Evolutionary conservation across 2,329 filamentous ascomycete species (phyloP).

Genomic region (Didymella arachidicola): DNA sequence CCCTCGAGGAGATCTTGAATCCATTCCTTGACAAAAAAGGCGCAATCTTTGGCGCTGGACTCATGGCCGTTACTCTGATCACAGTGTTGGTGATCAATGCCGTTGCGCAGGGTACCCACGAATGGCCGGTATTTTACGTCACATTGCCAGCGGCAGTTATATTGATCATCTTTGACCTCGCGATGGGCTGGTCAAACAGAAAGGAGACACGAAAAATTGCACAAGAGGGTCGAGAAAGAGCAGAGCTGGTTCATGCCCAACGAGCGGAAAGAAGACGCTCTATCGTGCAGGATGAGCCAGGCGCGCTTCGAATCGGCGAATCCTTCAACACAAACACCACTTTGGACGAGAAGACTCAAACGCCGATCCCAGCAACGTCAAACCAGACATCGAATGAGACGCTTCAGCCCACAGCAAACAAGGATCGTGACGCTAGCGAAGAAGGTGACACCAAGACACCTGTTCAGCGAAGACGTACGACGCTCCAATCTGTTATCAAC

Average conservation of each 20-base stretch:
- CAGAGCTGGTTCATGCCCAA: slow-evolving; percentile 53
- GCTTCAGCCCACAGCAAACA: background rate
- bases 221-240: slow-evolving; percentile 60
- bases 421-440: background rate
- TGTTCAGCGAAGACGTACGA: slow-evolving; percentile 46
- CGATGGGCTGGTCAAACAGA: slow-evolving; percentile 68
- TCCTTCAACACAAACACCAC: slow-evolving; percentile 5
- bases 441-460: background rate
- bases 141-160: slow-evolving; percentile 73
- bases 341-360: slow-evolving; percentile 23
- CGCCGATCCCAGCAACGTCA: slow-evolving; percentile 8
- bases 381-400: slow-evolving; percentile 17
- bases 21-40: slow-evolving; percentile 74
- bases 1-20: slow-evolving; percentile 77
- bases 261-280: slow-evolving; percentile 41
- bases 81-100: slow-evolving; percentile 73
- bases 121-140: slow-evolving; percentile 71
- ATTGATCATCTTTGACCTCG: slow-evolving; percentile 73
- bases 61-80: slow-evolving; percentile 73
- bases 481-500: slow-evolving; percentile 60
- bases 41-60: slow-evolving; percentile 67
- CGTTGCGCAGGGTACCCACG: slow-evolving; percentile 57
- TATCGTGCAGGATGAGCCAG: slow-evolving; percentile 19
- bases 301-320: slow-evolving; percentile 15
- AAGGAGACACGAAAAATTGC: slow-evolving; percentile 70